Base-by-base conservation (phyloP, 257 asterid species). In the Solanum sejunctum region DNA sequence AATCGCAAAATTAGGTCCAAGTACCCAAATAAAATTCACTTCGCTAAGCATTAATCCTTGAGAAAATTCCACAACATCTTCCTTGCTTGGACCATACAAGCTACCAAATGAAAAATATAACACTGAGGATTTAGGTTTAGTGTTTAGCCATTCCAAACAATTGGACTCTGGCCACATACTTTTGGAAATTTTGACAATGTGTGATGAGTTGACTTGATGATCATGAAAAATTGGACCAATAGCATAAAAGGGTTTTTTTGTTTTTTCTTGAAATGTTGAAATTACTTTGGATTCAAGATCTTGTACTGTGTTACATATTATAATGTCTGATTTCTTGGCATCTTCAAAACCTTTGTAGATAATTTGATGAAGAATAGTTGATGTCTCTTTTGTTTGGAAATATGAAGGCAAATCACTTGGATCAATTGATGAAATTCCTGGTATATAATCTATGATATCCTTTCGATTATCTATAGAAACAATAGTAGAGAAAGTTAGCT, bases 101-200 rank as follows among this genome's bases (percentile, higher is more conserved):
- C 98, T 94, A 2, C 97, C 97, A 70, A 94, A 92, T 0, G 95
- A 94, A 41, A 92, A 84, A 49, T 93, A 94, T 13, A 94, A 67
- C 1, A 93, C 97, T 20, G 98, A 94, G 56, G 92, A 92, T 32
- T 18, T 79, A 18, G 93, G 86, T 90, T 89, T 92, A 70, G 85
- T 57, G 41, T 89, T 75, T 43, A 94, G 94, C 97, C 98, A 94
- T 7, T 84, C 49, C 61, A 88, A 23, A 87, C 92, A 90, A 56
- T 93, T 90, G 0, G 91, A 83, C 84, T 91, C 97, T 21, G 90
- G 45, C 93, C 89, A 91, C 5, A 94, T 81, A 88, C 95, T 92
- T 13, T 86, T 89, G 26, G 89, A 10, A 80, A 41, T 18, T 20
- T 86, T 77, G 21, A 83, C 18, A 45, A 26, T 83, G n/a, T 80